Evolutionary conservation across 805 yeast genomes (phyloP), one percentile per base, ranked within the genome.

Genomic region (Candida pini): DNA sequence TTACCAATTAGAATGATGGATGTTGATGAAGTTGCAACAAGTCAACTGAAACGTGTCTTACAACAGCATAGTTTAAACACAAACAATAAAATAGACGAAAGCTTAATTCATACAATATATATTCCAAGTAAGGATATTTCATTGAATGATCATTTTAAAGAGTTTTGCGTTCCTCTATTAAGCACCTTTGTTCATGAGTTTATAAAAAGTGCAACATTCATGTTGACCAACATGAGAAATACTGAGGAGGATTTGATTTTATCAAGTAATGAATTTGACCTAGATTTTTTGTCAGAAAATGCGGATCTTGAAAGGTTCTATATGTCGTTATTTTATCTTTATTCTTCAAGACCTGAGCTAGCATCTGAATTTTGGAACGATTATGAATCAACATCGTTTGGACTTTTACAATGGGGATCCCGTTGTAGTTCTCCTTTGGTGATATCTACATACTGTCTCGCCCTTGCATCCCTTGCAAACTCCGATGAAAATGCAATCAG

Each of bases 241-340:
- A 73, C 74, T 9, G 90, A 83, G 53, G 90, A 82, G 48, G 90
- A 83, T 51, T 70, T 78, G 19, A 51, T 82, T 15, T 55, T 82
- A 14, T 77, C 87, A 0, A 53, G 60, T 23, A 76, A 72, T 36
- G 71, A 67, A 25, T 57, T 78, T 15, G 69, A 75, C 37, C 57
- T 81, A 25, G 86, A 80, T 42, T 77, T 69, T 34, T 68, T 83
- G 14, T 70, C 86, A 1, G 76, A 81, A 18, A 77, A 80, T 47
- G 85, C 90, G 1, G 97, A 92, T 44, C 62, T 92, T 25, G 98
- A 92, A 55, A 68, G 96, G 41, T 85, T 90, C 49, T 89, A 86
- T 51, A 53, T 89, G 43, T 71, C 90, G 3, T 66, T 86, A 39
- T 80, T 79, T 28, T 83, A 73, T 53, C 66, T 86, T 6, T 88